Conservation (phyloP, 371 early-diverging fungal genomes). For the Mortierella sp. region DNA sequence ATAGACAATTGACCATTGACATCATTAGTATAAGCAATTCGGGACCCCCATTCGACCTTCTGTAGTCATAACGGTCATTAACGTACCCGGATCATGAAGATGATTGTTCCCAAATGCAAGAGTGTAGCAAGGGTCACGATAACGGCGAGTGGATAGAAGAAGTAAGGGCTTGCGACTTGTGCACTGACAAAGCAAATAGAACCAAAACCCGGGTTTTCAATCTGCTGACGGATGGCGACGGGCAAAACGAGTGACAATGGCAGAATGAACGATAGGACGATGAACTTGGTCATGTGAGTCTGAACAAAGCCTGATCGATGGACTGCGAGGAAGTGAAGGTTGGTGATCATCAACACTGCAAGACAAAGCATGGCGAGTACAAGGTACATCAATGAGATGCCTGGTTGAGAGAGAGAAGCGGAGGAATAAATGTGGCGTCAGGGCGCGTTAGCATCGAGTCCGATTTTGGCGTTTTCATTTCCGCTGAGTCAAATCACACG, state of each 20-base stretch:
- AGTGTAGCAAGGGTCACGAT: slow-evolving; percentile 20
- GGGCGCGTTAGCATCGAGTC: too few relatives aligned
- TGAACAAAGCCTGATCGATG: slow-evolving; percentile 25
- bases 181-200: slow-evolving; percentile 43
- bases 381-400: slow-evolving; percentile 26
- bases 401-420: slow-evolving; percentile 9
- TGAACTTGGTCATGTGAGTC: slow-evolving; percentile 20
- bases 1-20: not conserved
- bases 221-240: slow-evolving; percentile 21
- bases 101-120: slow-evolving; percentile 36
- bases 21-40: too few relatives aligned
- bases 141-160: slow-evolving; percentile 37
- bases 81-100: slow-evolving; percentile 30
- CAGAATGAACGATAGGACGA: slow-evolving; percentile 30
- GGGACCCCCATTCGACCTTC: too few relatives aligned
- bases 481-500: too few relatives aligned
- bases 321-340: slow-evolving; percentile 41
- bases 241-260: slow-evolving; percentile 33
- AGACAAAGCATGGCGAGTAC: slow-evolving; percentile 26
- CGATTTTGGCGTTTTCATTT: too few relatives aligned
- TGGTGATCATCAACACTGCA: slow-evolving; percentile 26
- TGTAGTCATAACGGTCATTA: not conserved
- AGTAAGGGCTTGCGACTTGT: slow-evolving; percentile 21
- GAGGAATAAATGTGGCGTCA: not conserved
- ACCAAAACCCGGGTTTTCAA: slow-evolving; percentile 37